A percentile compares a stretch with the other conserved stretches of the same genome.
phyloP scores from a whole-genome alignment of 2,329 filamentous ascomycete species.

The Orbilia oligospora region DNA sequence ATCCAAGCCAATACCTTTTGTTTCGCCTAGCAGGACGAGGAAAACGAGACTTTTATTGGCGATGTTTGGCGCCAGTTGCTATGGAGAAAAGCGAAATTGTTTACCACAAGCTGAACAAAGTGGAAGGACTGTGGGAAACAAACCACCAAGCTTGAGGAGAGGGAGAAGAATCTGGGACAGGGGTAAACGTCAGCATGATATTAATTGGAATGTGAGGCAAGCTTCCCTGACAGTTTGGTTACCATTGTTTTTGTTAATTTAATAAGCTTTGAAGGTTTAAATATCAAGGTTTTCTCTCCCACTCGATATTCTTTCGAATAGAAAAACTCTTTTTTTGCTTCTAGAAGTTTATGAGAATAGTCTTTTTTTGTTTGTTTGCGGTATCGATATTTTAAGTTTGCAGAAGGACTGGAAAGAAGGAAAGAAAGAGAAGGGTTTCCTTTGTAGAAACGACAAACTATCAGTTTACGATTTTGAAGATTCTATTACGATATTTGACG shows the following conservation, averaged over 20 bases:
- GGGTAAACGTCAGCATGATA: slow-evolving; percentile 32
- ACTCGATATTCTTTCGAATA: no score
- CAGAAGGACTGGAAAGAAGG: no score
- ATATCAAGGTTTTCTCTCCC: slow-evolving; percentile 9
- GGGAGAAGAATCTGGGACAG: slow-evolving; percentile 19
- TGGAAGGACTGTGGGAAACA: no score
- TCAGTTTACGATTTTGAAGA: background rate
- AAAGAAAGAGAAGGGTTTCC: background rate
- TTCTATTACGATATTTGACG: slow-evolving; percentile 16
- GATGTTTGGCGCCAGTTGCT: slow-evolving; percentile 45
- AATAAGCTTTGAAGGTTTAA: slow-evolving; percentile 2
- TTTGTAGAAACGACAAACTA: slow-evolving; percentile 5
- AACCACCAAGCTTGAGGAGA: background rate
- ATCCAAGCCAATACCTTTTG: background rate
- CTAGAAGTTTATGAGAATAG: background rate
- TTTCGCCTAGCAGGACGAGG: background rate
- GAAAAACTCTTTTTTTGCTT: background rate
- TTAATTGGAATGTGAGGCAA: slow-evolving; percentile 29
- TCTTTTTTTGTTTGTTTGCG: slow-evolving; percentile 4
- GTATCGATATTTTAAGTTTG: background rate
- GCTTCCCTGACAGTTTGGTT: background rate
- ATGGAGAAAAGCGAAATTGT: slow-evolving; percentile 25
- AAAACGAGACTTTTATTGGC: slow-evolving; percentile 2
- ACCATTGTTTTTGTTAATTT: no score
- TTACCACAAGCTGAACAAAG: slow-evolving; percentile 4